phyloP scores from a whole-genome alignment of 2,329 filamentous ascomycete species.

The Fusarium subtropicale region DNA sequence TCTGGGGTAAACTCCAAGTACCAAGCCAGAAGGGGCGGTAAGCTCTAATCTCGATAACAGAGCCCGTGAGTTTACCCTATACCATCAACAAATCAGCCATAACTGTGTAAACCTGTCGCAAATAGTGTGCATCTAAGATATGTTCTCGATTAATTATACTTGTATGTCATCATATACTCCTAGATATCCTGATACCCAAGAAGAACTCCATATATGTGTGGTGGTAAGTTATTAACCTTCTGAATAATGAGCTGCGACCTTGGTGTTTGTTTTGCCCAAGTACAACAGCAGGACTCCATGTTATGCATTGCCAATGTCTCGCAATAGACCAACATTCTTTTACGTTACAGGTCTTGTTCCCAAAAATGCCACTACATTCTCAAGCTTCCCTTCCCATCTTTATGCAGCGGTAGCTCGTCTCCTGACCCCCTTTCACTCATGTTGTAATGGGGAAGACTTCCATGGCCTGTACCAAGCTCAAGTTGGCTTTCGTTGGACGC shows the following conservation, averaged over 20 bases:
- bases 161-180: background rate
- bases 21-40: too few species aligned
- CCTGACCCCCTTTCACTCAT: background rate
- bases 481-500: conserved; percentile 5
- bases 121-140: background rate
- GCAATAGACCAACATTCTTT: background rate
- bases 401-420: background rate
- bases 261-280: too few species aligned
- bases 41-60: too few species aligned
- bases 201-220: background rate
- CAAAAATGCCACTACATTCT: background rate
- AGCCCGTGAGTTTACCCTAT: too few species aligned
- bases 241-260: too few species aligned
- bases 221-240: too few species aligned
- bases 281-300: too few species aligned
- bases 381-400: background rate
- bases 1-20: too few species aligned
- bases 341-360: background rate
- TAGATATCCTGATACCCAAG: background rate
- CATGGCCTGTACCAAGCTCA: background rate
- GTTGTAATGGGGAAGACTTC: background rate
- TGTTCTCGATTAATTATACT: background rate
- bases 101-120: background rate
- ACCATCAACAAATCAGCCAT: background rate
- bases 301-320: background rate